phyloP scores from a whole-genome alignment of 768 basidiomycete species.

The Mycena kentingensis region DNA sequence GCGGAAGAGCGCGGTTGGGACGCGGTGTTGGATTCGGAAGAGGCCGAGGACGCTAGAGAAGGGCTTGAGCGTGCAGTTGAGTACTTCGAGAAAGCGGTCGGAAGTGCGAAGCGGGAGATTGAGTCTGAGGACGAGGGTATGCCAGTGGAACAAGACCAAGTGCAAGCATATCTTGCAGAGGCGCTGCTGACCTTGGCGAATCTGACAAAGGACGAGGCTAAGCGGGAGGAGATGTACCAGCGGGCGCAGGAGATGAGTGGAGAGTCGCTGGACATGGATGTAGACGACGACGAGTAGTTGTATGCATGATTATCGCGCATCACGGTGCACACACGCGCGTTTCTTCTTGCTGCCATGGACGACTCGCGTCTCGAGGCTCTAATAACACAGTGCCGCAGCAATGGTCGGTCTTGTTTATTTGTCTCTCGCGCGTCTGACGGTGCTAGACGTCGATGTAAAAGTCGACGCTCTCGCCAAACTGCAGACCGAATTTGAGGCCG shows the following conservation, averaged over 20 bases:
- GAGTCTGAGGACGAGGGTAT: conserved; percentile 19
- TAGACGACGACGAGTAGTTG: conserved; percentile 4
- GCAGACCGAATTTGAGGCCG: conserved; percentile 72
- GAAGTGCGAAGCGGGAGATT: conserved; percentile 25
- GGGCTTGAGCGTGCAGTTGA: conserved; percentile 47
- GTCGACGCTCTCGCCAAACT: conserved; percentile 80
- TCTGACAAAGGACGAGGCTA: conserved; percentile 48
- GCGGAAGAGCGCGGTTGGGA: conserved; percentile 47
- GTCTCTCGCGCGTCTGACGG: conserved; percentile 4
- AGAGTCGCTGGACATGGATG: conserved; percentile 38
- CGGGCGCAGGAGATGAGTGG: conserved; percentile 53
- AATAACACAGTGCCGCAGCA: conserved; percentile 64
- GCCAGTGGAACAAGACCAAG: conserved; percentile 25
- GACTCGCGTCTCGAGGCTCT: conserved; percentile 58
- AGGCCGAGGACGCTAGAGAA: conserved; percentile 59
- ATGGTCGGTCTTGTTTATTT: conserved; percentile 43
- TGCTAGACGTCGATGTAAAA: conserved; percentile 75
- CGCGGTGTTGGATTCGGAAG: conserved; percentile 43
- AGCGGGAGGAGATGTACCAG: conserved; percentile 54
- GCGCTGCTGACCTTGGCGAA: conserved; percentile 62
- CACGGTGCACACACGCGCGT: no score
- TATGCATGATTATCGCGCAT: neutral
- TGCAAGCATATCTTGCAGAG: conserved; percentile 48
- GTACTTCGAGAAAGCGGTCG: conserved; percentile 45
- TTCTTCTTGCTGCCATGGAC: no score